Evolutionary conservation across 140 eudicot genomes (phyloP).

Genomic region (Erigeron philadelphicus): DNA sequence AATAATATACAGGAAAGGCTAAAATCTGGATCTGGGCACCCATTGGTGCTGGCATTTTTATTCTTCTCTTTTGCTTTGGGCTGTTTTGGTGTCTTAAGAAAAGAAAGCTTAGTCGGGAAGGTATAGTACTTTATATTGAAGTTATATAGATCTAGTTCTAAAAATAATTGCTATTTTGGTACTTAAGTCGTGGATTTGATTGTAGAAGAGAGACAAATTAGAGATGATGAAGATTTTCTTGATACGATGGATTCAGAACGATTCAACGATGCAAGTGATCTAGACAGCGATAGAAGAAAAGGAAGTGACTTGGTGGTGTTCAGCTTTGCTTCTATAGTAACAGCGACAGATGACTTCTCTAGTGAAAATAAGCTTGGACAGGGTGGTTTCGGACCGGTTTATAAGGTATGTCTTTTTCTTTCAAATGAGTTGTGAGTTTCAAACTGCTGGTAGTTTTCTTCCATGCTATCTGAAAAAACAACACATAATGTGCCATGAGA

Average conservation of each 20-base stretch:
- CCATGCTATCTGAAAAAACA: neutral
- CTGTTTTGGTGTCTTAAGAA: too few relatives aligned
- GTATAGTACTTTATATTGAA: too few relatives aligned
- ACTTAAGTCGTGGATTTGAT: neutral
- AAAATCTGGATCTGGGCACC: too few relatives aligned
- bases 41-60: too few relatives aligned
- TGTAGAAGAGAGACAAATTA: constrained; percentile 20
- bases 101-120: too few relatives aligned
- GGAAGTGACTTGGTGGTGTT: constrained; percentile 26
- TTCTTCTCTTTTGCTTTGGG: too few relatives aligned
- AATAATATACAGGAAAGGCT: too few relatives aligned
- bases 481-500: neutral
- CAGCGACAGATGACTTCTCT: constrained; percentile 30
- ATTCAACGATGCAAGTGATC: constrained; percentile 8
- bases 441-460: too few relatives aligned
- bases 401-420: constrained; percentile 18
- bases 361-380: constrained; percentile 34
- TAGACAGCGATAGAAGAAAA: constrained; percentile 15
- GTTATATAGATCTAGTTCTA: too few relatives aligned
- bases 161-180: too few relatives aligned
- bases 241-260: constrained; percentile 28
- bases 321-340: constrained; percentile 16
- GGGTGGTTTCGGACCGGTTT: constrained; percentile 45
- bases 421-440: neutral
- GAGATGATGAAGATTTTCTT: constrained; percentile 16